Base-by-base conservation (phyloP, 73 alveolate species). In the Symbiodinium natans region DNA sequence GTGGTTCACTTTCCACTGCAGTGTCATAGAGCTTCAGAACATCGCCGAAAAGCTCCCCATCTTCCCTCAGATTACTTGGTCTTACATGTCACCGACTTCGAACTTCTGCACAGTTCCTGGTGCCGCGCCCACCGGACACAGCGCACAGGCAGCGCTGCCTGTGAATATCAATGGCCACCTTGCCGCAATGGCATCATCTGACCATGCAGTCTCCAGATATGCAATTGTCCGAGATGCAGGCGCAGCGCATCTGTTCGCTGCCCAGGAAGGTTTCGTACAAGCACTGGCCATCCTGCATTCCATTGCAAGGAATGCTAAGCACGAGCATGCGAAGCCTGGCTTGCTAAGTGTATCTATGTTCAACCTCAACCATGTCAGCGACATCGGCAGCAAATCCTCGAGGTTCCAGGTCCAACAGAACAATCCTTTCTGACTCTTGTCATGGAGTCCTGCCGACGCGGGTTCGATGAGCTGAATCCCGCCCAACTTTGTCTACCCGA, bases 341-440 rank as follows among this genome's bases (percentile, higher is more conserved):
- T n/a, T n/a, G n/a, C n/a, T n/a, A n/a, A n/a, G n/a, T n/a, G n/a
- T n/a, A n/a, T n/a, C n/a, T n/a, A n/a, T n/a, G n/a, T n/a, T n/a
- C n/a, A n/a, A n/a, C n/a, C n/a, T n/a, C n/a, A n/a, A n/a, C n/a
- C n/a, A n/a, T n/a, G n/a, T n/a, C n/a, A n/a, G n/a, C n/a, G n/a
- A 9, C 59, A 46, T 13, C 59, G 21, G 21, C 59, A 46, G 21
- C 27, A 33, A 3, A 17, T 56, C 95, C 95, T 88, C n/a, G 33
- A 88, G 86, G 43, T 88, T 82, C 95, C 95, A 88, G 42, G 43
- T 59, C 95, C 95, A 88, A 40, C 95, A 88, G n/a, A 39, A 25
- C 38, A 88, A 43, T 27, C 71, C 95, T 21, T 29, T 59, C 27
- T 41, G 82, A 29, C 93, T 27, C 23, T 33, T 59, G 77, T 5